These are phyloP conservation scores for Cajanus cajan DNA, from an alignment of 306 rosid genomes.

Conservation along the genomic window DNA sequence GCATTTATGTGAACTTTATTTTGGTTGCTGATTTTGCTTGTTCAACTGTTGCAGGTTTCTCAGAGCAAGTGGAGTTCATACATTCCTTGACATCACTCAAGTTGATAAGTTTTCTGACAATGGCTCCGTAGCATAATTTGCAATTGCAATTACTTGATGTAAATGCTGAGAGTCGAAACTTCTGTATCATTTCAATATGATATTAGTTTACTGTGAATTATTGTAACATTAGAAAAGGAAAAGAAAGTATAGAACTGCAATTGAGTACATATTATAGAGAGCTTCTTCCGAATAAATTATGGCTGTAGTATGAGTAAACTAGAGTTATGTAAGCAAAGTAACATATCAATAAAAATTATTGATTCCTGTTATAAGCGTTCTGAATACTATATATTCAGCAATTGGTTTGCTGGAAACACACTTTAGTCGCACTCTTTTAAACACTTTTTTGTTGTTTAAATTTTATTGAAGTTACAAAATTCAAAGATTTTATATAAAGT, in stretches of 20 bases:
- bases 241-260: slow-evolving; percentile 1
- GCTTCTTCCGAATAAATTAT: not conserved
- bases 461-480: too few species aligned
- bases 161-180: not conserved
- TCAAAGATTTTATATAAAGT: too few species aligned
- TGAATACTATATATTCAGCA: too few species aligned
- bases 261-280: not conserved
- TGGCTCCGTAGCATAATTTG: slow-evolving; percentile 29
- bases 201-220: not conserved
- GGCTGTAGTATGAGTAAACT: not conserved
- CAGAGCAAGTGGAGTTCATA: slow-evolving; percentile 51
- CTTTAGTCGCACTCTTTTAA: too few species aligned
- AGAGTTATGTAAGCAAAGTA: not conserved
- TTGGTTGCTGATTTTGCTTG: not conserved
- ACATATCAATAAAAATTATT: too few species aligned
- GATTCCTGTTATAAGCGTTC: not conserved
- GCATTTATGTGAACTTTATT: not conserved
- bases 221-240: slow-evolving; percentile 4
- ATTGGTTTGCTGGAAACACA: too few species aligned
- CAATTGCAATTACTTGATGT: not conserved
- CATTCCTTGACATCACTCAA: slow-evolving; percentile 56
- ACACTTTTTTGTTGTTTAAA: too few species aligned
- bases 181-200: not conserved
- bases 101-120: slow-evolving; percentile 45
- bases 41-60: slow-evolving; percentile 56